Conservation (phyloP, 2,329 filamentous ascomycete species). For the Nothopassalora personata region DNA sequence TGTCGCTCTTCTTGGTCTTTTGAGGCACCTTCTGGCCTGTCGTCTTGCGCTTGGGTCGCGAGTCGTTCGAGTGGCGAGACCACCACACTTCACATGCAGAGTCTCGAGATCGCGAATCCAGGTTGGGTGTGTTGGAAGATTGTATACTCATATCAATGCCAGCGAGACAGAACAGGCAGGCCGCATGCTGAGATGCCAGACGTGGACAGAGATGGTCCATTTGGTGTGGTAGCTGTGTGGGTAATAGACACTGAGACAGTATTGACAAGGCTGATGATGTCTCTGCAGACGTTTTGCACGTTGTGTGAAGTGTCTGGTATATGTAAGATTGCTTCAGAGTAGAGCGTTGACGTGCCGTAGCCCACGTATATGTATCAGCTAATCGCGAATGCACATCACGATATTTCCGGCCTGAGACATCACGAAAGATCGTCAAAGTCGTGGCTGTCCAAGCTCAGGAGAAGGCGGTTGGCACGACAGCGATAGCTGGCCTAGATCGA, state of each 20-base stretch:
- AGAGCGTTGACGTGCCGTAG: neutral
- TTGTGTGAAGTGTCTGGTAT: neutral
- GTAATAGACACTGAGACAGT: neutral
- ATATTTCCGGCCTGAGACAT: neutral
- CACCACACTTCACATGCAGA: neutral
- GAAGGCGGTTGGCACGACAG: neutral
- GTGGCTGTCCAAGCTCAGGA: neutral
- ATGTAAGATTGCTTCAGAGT: neutral
- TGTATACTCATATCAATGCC: neutral
- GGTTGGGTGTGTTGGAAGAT: neutral
- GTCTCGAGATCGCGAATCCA: neutral
- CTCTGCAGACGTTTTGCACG: neutral
- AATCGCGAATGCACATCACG: neutral
- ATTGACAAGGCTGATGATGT: neutral
- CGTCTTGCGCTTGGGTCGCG: neutral
- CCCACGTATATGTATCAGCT: neutral
- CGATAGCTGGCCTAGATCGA: neutral
- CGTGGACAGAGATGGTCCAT: neutral
- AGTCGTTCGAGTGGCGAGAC: neutral
- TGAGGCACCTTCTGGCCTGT: neutral
- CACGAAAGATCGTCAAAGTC: neutral
- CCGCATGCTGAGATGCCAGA: neutral
- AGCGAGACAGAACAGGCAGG: neutral
- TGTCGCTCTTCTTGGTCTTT: neutral
- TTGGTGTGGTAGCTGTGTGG: neutral